Evolutionary conservation across 2,329 filamentous ascomycete genomes (phyloP), one percentile per base, ranked within the genome.

Genomic region (Dothistroma septosporum): DNA sequence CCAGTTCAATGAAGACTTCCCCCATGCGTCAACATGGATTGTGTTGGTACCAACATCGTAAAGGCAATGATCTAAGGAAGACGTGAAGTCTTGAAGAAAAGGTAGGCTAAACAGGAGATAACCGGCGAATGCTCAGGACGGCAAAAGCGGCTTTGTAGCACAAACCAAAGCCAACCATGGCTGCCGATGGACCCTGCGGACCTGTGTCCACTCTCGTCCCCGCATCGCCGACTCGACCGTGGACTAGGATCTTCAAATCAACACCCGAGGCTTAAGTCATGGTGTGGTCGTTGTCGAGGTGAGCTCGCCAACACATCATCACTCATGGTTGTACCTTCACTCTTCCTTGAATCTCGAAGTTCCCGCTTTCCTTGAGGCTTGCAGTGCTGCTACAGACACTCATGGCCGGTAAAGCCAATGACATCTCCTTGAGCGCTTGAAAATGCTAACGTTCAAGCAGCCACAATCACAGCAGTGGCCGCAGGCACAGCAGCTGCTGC

Each of bases 401-500:
- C 53, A 56, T 56, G 53, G 53, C 53, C 28, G 53, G 53, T 56
- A 56, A 53, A 14, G 19, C 14, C 24, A 12, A 35, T 8, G 16
- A 41, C 33, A 46, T 12, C 7, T 35, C 33, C 9, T 14, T 12
- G 19, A 54, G 4, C 32, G 24, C 19, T 31, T 22, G 5, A 33
- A 41, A 31, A 19, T 21, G 12, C 55, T 58, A 21, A 58, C 16
- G 24, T n/a, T 24, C n/a, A 6, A 21, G 2, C 19, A 60, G 60
- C 60, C 28, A 55, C 64, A 12, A 61, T 63, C 10, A 72, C 62
- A 53, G 69, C 68, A 59, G 65, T 67, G 47, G 41, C 69, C 53
- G 68, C 69, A 35, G 70, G 69, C 50, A 67, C 66, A 24, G 60
- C 68, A 52, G 69, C 69, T 11, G 63, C 65, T 14, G 69, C 69